Base-by-base conservation (phyloP, 2,329 filamentous ascomycete genomes). In the Geosmithia putterillii region DNA sequence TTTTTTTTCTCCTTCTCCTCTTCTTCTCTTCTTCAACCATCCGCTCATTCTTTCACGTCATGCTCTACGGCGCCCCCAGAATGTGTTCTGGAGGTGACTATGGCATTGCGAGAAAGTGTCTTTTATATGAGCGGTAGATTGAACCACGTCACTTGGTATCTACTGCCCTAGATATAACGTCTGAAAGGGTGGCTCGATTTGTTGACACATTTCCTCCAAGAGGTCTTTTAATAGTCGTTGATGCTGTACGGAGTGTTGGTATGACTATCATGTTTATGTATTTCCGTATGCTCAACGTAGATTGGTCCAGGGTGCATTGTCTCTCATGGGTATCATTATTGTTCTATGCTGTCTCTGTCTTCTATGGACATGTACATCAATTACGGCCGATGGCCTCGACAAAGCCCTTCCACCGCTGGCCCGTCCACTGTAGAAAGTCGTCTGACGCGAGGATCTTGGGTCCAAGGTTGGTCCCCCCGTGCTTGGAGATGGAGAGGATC, bases 101-200 rank as follows among this genome's bases (percentile, higher is more conserved):
- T 74, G 74, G 74, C 74, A 76, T 65, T 75, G 76, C 69, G 63
- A 59, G 55, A 23, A 19, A 10, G 38, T 25, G 3, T 15, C 8
- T 22, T 28, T 28, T 34, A 21, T 6, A 65, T 69, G 74, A 71
- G 79, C 74, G 79, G 73, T 61, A 84, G 78, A 84, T 65, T 52
- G 62, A 54, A 34, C 41, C 15, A 54, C 57, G 62, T 76, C 81
- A 71, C 77, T 80, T 80, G 81, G 83, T 87, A 87, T 87, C 83
- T 87, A 81, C 83, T 85, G 79, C 82, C 80, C 80, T 84, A 74
- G 82, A 87, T 64, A 60, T 80, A 64, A 65, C 64, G 61, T 70
- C 70, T 86, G 83, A 86, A 76, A 78, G 79, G 79, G 82, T 79
- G 71, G 83, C 82, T 87, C 83, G 83, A 85, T 81, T 79, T 79